Evolutionary conservation across 768 basidiomycete species (phyloP).

Genomic region (Tulasnella sp.): DNA sequence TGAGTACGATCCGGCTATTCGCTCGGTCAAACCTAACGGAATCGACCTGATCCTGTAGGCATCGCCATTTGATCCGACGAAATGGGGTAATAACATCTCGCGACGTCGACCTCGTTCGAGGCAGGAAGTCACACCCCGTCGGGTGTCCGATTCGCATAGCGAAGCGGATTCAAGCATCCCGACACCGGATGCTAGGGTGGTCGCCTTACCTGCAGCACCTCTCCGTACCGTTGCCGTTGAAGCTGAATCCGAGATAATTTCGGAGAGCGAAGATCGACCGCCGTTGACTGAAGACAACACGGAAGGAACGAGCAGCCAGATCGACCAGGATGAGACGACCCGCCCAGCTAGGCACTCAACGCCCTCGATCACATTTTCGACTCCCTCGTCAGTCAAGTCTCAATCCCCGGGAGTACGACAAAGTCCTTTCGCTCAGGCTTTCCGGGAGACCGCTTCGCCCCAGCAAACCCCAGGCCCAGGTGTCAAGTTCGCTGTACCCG

Average conservation of each 20-base stretch:
- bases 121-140: neutral
- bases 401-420: neutral
- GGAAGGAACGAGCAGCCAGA: neutral
- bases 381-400: neutral
- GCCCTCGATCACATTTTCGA: neutral
- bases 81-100: conserved; percentile 5
- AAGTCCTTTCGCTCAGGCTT: neutral
- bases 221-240: neutral
- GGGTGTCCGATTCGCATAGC: neutral
- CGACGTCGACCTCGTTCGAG: neutral
- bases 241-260: neutral
- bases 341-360: neutral
- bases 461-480: neutral
- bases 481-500: neutral
- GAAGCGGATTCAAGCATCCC: neutral
- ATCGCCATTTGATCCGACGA: conserved; percentile 7
- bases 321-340: neutral
- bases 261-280: neutral
- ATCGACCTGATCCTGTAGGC: neutral
- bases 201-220: neutral
- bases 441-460: neutral
- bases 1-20: neutral
- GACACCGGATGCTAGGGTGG: neutral
- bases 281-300: neutral
- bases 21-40: neutral